Evolutionary conservation across 306 rosid species (phyloP), one percentile per base, ranked within the genome.

Genomic region (Vigna radiata): DNA sequence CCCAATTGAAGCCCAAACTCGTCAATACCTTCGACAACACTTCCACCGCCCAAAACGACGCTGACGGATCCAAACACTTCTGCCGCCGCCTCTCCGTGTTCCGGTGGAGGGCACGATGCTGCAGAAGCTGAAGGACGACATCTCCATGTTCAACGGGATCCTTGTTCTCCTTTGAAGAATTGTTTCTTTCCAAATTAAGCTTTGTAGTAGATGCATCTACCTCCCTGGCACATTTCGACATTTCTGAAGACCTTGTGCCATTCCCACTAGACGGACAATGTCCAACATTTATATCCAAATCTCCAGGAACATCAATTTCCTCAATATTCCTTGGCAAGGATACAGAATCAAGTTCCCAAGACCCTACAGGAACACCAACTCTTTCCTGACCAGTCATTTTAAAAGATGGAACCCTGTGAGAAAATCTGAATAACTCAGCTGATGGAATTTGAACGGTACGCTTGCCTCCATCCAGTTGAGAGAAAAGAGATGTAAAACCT

Each of bases 321-420:
- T 77, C 81, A 64, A 82, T 19, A 65, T 83, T 76, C 66, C 19
- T 17, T 25, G 95, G 95, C 79, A 90, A 77, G 54, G 96, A 72
- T 43, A 86, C 93, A 21, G 97, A 92, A 79, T 95, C 98, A 39
- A 95, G 92, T 76, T 95, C 98, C 73, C 79, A 55, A 75, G 97
- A 90, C 66, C 90, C 92, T 75, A 37, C 12, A 6, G 98, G 97
- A 76, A 92, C 92, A 61, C 81, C 92, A 46, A 10, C 82, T 88
- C 90, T 82, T 88, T 95, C 97, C 7, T 83, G 78, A 67, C 96
- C 97, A 50, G 88, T 87, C 90, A 95, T 85, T 81, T 78, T 83
- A 77, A 55, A 86, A 53, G 96, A 92, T 2, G 98, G 97, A 87
- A 92, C 79, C 83, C 86, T 86, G 87, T 95, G 98, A 50, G 96